Conservation (phyloP, 1,284 basidiomycete genomes). For the Moniliophthora roreri region DNA sequence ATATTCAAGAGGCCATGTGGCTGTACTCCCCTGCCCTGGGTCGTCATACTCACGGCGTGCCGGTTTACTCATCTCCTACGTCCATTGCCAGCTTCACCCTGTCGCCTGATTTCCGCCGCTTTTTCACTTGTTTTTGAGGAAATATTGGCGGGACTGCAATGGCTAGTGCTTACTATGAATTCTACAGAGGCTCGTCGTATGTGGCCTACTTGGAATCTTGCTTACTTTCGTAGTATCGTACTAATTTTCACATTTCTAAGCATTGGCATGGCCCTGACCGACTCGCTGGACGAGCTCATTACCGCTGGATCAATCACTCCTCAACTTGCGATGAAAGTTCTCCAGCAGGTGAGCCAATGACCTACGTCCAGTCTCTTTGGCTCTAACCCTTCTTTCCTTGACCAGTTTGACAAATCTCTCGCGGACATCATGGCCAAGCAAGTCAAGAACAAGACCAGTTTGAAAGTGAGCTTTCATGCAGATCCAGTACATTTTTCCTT, state of each 20-base stretch:
- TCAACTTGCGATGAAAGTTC: constrained; percentile 95
- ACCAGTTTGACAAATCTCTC: constrained; percentile 91
- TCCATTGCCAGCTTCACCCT: too few species aligned
- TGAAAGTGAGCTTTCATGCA: constrained; percentile 82
- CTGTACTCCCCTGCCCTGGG: too few species aligned
- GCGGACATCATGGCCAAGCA: constrained; percentile 89
- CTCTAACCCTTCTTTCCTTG: constrained; percentile 10
- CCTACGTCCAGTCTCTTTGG: background rate
- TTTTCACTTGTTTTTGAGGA: too few species aligned
- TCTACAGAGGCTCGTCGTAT: constrained; percentile 86
- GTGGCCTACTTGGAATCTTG: constrained; percentile 28
- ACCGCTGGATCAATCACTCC: constrained; percentile 97
- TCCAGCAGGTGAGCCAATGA: constrained; percentile 79
- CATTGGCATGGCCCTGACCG: constrained; percentile 77
- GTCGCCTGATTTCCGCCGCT: too few species aligned
- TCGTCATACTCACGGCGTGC: too few species aligned
- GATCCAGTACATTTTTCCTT: too few species aligned
- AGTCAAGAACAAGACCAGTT: constrained; percentile 88
- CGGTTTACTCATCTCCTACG: too few species aligned
- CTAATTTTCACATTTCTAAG: background rate
- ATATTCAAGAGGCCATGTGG: too few species aligned
- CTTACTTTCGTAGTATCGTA: background rate
- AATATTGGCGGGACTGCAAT: constrained; percentile 31
- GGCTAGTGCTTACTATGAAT: constrained; percentile 88
- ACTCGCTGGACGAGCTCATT: constrained; percentile 98